These are phyloP conservation scores for Moelleriella libera DNA, from an alignment of 2,329 filamentous ascomycete genomes.

Conservation along the genomic window DNA sequence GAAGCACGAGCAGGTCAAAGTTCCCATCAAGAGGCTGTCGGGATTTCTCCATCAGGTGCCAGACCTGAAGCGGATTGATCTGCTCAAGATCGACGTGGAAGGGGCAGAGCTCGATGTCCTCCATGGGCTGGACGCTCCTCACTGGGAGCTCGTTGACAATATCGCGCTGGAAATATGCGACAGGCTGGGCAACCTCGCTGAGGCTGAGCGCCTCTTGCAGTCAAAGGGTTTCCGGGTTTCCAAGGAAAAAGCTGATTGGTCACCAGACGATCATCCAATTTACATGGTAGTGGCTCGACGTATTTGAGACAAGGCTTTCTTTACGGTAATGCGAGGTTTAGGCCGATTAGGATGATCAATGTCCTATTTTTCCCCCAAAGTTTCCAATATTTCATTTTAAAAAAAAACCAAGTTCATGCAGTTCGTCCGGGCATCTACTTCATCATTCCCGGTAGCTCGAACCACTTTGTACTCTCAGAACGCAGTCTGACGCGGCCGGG, in stretches of 20 bases:
- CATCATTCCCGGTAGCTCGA: too few species aligned
- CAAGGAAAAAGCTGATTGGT: slow-evolving; percentile 5
- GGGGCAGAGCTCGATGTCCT: slow-evolving; percentile 11
- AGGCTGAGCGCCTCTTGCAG: slow-evolving; percentile 7
- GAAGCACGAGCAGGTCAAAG: slow-evolving; percentile 3
- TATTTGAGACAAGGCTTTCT: too few species aligned
- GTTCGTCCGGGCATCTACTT: too few species aligned
- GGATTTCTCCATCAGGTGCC: slow-evolving; percentile 5
- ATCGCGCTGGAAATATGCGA: slow-evolving; percentile 10
- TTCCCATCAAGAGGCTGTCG: slow-evolving; percentile 8
- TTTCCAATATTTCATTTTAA: too few species aligned
- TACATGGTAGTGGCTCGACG: background rate
- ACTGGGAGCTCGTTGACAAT: slow-evolving; percentile 9
- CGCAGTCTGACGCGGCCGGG: too few species aligned
- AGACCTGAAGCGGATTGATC: slow-evolving; percentile 8
- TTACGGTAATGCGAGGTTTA: too few species aligned
- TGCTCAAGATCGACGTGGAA: slow-evolving; percentile 15
- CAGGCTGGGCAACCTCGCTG: slow-evolving; percentile 2
- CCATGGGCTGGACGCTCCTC: slow-evolving; percentile 8
- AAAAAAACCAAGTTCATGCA: too few species aligned
- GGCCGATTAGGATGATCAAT: too few species aligned
- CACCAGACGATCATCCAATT: background rate
- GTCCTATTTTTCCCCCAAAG: too few species aligned
- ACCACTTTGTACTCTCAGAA: too few species aligned
- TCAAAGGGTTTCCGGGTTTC: slow-evolving; percentile 8